These are phyloP conservation scores for Sclerospora graminicola DNA, from an alignment of 352 stramenopile species.

Conservation along the genomic window DNA sequence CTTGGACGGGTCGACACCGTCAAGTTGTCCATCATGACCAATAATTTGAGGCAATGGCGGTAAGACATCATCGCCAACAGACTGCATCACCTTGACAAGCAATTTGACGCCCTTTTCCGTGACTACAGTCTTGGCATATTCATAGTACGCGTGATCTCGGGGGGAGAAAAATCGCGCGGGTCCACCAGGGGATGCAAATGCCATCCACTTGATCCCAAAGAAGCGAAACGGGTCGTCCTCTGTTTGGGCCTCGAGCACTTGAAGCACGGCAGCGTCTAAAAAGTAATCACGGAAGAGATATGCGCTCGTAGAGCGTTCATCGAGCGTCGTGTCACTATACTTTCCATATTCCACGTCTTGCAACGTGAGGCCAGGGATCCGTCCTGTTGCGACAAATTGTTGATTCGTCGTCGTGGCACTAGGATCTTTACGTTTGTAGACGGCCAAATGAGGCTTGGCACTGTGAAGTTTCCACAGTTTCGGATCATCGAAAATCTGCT, in stretches of 20 bases:
- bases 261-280: constrained; percentile 56
- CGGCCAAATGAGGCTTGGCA: constrained; percentile 34
- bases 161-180: constrained; percentile 39
- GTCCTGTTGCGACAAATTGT: constrained; percentile 45
- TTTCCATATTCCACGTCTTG: constrained; percentile 59
- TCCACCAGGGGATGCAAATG: constrained; percentile 29
- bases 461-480: constrained; percentile 60
- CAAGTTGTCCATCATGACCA: constrained; percentile 17
- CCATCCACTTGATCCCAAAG: constrained; percentile 73
- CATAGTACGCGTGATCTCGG: constrained; percentile 49
- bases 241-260: constrained; percentile 45
- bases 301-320: constrained; percentile 48
- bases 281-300: constrained; percentile 56
- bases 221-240: constrained; percentile 56
- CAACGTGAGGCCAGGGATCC: constrained; percentile 43
- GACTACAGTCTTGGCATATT: constrained; percentile 44
- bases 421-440: constrained; percentile 35
- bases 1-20: constrained; percentile 23
- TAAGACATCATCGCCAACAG: constrained; percentile 40
- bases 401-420: constrained; percentile 10
- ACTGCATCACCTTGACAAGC: constrained; percentile 51
- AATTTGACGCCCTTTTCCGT: constrained; percentile 35
- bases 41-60: constrained; percentile 20
- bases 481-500: constrained; percentile 48
- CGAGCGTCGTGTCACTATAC: constrained; percentile 57